Conservation (phyloP, 345 rosid genomes). For the Eucalyptus cloeziana region DNA sequence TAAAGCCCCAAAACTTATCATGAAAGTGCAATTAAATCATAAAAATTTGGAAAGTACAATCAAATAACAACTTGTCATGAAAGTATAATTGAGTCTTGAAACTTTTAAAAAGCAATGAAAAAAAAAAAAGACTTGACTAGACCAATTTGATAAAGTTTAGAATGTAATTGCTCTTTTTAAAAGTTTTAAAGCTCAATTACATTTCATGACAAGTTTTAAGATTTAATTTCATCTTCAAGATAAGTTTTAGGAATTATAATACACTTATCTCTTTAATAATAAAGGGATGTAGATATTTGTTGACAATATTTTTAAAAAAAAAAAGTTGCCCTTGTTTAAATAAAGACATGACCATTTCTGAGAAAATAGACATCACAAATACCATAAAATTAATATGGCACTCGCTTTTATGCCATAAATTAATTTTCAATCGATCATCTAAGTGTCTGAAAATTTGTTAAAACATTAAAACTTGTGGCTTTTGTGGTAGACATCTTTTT, state of each 20-base stretch:
- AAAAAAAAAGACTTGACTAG: rapidly evolving
- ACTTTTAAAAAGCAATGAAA: no score
- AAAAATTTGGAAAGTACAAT: no score
- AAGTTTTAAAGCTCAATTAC: rapidly evolving
- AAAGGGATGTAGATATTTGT: not conserved
- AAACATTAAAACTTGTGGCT: not conserved
- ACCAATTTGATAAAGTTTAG: rapidly evolving
- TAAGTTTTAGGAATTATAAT: no score
- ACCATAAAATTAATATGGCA: rapidly evolving
- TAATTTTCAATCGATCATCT: not conserved
- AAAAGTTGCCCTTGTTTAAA: not conserved
- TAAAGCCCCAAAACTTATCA: no score
- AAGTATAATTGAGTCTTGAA: rapidly evolving
- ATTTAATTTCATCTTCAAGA: not conserved
- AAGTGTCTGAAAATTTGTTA: not conserved
- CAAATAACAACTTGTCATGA: no score
- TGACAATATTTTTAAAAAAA: no score
- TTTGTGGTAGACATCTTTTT: rapidly evolving
- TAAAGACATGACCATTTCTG: not conserved
- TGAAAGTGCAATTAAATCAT: rapidly evolving
- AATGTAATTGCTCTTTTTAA: rapidly evolving
- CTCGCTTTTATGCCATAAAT: not conserved
- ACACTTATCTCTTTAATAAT: not conserved
- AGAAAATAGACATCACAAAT: not conserved
- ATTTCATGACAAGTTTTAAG: rapidly evolving